phyloP scores from a whole-genome alignment of 2,329 filamentous ascomycete species.

The Ceratocystis cacaofunesta region DNA sequence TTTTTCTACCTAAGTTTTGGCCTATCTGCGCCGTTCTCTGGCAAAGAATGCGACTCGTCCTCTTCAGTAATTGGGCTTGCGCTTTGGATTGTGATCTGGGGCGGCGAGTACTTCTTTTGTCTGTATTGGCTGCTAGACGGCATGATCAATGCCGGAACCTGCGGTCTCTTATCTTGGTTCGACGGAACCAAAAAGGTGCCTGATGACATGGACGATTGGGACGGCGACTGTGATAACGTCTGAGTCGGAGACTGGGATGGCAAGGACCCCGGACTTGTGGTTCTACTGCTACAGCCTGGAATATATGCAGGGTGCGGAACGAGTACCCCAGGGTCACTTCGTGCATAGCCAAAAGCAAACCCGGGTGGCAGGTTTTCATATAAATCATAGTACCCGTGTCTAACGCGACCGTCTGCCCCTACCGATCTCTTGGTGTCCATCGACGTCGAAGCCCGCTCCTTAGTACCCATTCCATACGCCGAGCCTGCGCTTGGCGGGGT shows the following conservation, averaged over 20 bases:
- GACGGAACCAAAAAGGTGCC: conserved; percentile 13
- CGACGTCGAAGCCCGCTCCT: conserved; percentile 9
- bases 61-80: conserved; percentile 22
- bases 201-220: background rate
- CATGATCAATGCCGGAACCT: conserved; percentile 25
- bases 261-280: conserved; percentile 14
- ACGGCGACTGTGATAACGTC: background rate
- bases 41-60: conserved; percentile 16
- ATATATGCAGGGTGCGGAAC: conserved; percentile 38
- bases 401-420: background rate
- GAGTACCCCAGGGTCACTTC: background rate
- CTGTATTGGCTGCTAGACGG: conserved; percentile 28
- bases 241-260: conserved; percentile 16
- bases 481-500: background rate
- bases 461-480: background rate
- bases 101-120: conserved; percentile 30
- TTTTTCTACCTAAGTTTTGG: background rate
- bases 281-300: conserved; percentile 24
- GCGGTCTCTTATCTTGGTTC: conserved; percentile 11
- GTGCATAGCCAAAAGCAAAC: background rate
- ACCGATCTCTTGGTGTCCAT: background rate
- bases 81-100: conserved; percentile 21
- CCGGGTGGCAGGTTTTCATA: background rate
- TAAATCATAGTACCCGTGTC: background rate
- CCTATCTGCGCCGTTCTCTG: background rate